Evolutionary conservation across 306 rosid species (phyloP).

Genomic region (Calophaca sinica): DNA sequence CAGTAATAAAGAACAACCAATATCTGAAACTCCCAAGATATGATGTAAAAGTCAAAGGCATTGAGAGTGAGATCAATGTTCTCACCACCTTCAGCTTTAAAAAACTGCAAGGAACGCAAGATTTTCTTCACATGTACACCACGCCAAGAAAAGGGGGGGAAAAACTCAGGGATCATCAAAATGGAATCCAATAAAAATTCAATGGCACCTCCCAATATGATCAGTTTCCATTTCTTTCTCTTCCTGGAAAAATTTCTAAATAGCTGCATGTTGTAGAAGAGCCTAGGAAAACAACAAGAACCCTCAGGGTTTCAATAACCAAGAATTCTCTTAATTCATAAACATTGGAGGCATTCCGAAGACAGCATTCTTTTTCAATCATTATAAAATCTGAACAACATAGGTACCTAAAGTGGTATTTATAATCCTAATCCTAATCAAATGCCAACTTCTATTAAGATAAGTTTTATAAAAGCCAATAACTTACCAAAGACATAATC

Average conservation of each 20-base stretch:
- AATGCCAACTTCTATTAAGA: neutral
- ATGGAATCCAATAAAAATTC: slow-evolving; percentile 2
- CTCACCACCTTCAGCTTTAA: neutral
- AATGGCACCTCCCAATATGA: slow-evolving; percentile 8
- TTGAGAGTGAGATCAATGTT: slow-evolving; percentile 12
- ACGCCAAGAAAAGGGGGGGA: neutral
- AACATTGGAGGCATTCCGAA: neutral
- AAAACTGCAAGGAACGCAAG: slow-evolving; percentile 7
- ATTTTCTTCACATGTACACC: slow-evolving; percentile 18
- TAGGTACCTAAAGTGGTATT: neutral
- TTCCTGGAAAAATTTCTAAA: neutral
- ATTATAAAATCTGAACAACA: neutral
- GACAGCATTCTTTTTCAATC: neutral
- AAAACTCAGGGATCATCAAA: neutral
- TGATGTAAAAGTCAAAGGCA: neutral
- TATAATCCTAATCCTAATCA: neutral
- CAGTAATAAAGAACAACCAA: slow-evolving; percentile 2
- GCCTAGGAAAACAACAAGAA: slow-evolving; percentile 18
- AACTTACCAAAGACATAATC: neutral
- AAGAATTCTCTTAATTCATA: neutral
- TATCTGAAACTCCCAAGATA: slow-evolving; percentile 25
- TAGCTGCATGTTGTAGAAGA: neutral
- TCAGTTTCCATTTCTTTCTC: slow-evolving; percentile 6
- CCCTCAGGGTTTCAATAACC: neutral
- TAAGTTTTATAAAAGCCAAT: neutral